These are phyloP conservation scores for Epichloe uncinata DNA, from an alignment of 2,329 filamentous ascomycete species.

Conservation along the genomic window DNA sequence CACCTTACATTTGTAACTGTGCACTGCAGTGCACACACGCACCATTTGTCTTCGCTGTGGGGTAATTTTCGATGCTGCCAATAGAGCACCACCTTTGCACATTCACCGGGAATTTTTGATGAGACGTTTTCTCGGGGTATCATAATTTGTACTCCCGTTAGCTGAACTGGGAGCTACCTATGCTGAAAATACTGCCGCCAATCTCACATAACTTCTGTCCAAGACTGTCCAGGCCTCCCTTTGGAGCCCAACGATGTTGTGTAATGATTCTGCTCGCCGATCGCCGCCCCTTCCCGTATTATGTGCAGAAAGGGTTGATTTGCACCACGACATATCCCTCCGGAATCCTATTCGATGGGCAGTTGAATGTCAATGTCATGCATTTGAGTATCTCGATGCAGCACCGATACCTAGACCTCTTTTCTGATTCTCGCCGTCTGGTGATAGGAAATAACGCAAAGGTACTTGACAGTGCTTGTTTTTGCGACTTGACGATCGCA, in stretches of 20 bases:
- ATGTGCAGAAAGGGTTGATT: neutral
- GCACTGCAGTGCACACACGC: too few relatives aligned
- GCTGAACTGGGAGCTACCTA: neutral
- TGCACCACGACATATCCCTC: neutral
- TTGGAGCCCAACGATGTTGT: neutral
- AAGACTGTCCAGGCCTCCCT: neutral
- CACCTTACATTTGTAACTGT: too few relatives aligned
- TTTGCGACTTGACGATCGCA: neutral
- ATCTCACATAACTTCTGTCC: neutral
- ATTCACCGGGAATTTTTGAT: neutral
- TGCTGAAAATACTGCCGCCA: neutral
- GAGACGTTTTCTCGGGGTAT: neutral
- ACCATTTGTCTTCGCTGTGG: neutral
- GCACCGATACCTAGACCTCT: too few relatives aligned
- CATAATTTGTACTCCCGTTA: neutral
- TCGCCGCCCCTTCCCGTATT: neutral
- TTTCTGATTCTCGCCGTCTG: neutral
- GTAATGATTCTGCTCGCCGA: neutral
- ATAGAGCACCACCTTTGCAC: neutral
- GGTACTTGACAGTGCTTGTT: neutral
- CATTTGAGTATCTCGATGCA: neutral
- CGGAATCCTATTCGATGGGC: too few relatives aligned
- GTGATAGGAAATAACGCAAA: neutral
- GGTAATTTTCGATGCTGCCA: neutral
- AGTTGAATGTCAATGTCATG: neutral